A percentile compares a stretch with the other conserved stretches of the same genome.
Conservation (phyloP, 176 grass and related monocot genomes). For the Elymus sibiricus region DNA sequence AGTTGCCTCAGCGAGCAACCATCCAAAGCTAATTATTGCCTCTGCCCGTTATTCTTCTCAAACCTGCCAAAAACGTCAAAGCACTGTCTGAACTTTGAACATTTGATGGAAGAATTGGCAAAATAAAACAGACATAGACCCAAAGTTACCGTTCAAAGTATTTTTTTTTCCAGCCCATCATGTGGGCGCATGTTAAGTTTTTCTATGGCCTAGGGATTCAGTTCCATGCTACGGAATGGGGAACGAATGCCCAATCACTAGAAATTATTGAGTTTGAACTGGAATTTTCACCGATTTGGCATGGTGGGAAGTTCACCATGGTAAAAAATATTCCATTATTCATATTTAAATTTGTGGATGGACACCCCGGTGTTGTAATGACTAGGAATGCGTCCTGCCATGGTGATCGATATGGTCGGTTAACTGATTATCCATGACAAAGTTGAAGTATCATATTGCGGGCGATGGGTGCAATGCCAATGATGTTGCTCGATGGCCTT, state of each 20-base stretch:
- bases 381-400: no score
- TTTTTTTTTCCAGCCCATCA: neutral
- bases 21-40: neutral
- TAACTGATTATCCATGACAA: no score
- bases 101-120: neutral
- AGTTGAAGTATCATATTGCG: no score
- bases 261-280: neutral
- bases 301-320: no score
- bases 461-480: no score
- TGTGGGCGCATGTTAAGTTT: neutral
- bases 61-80: neutral
- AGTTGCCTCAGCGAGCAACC: neutral
- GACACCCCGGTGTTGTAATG: no score
- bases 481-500: no score
- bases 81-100: neutral
- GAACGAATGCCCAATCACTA: neutral
- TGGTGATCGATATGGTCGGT: no score
- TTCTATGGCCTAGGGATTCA: neutral
- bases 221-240: neutral
- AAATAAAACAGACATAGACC: conserved; percentile 20
- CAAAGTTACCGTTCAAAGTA: neutral
- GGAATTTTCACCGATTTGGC: neutral
- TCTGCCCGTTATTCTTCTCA: conserved; percentile 5
- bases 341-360: no score
- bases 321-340: no score